Conservation (phyloP, 371 early-diverging fungal genomes). For the Mucor saturninus region DNA sequence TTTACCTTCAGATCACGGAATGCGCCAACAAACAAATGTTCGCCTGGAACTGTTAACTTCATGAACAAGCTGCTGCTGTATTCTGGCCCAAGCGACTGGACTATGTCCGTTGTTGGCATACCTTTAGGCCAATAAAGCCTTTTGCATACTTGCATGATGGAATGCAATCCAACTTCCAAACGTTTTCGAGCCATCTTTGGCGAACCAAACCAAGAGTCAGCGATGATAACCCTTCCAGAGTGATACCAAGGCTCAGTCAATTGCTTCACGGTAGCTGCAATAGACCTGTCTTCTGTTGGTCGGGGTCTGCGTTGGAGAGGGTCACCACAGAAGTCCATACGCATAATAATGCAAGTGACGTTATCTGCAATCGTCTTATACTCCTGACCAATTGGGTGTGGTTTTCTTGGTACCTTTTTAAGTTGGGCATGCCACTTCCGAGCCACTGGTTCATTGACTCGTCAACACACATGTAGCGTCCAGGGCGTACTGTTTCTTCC, state of each 20-base stretch:
- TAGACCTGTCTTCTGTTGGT: neutral
- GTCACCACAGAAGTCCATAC: neutral
- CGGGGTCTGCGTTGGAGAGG: neutral
- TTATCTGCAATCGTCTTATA: neutral
- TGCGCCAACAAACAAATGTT: neutral
- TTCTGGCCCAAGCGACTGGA: neutral
- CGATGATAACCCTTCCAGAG: neutral
- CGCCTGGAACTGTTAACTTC: neutral
- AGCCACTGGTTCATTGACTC: too few species aligned
- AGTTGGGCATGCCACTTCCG: neutral
- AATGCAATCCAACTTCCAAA: neutral
- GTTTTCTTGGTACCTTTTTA: neutral
- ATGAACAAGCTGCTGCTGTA: neutral
- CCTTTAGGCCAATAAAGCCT: neutral
- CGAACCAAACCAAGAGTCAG: slow-evolving; percentile 1
- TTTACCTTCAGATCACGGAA: neutral
- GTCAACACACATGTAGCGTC: neutral
- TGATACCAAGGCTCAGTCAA: neutral
- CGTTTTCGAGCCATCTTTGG: neutral
- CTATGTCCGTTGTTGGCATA: neutral
- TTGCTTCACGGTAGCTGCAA: neutral
- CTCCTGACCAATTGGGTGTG: neutral
- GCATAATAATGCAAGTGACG: neutral
- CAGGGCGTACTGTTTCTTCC: neutral
- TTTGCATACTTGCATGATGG: neutral